Conservation (phyloP, 768 basidiomycete genomes). For the Calocybe indica region DNA sequence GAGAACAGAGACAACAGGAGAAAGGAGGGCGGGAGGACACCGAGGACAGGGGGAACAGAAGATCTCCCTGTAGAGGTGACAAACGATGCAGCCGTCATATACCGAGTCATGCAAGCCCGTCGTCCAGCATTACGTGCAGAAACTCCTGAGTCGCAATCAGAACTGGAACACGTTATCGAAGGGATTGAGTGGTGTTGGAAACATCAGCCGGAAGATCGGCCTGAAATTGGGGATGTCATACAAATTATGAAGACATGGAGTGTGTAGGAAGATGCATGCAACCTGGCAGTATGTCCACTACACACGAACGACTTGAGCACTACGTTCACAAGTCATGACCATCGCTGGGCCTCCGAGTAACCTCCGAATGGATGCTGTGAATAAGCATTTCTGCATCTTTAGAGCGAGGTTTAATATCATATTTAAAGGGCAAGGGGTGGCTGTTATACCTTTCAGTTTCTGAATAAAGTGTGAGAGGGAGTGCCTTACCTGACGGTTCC, state of each 20-base stretch:
- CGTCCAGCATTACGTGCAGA: conserved; percentile 8
- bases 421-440: conserved; percentile 19
- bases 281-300: too few species aligned
- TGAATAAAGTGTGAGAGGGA: not conserved
- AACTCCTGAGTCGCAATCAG: conserved; percentile 1
- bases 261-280: not conserved
- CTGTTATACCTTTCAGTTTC: conserved; percentile 7
- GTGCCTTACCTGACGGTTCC: not conserved
- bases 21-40: too few species aligned
- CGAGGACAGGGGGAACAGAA: too few species aligned
- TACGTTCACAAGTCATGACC: conserved; percentile 7
- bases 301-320: too few species aligned
- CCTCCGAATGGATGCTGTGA: conserved; percentile 10
- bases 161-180: conserved; percentile 8
- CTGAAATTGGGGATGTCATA: conserved; percentile 12
- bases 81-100: conserved; percentile 13
- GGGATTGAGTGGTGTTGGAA: conserved; percentile 15
- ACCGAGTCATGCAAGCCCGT: conserved; percentile 9
- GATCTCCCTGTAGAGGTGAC: conserved; percentile 10
- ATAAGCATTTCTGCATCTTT: conserved; percentile 14
- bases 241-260: conserved; percentile 14
- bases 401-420: conserved; percentile 14
- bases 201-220: conserved; percentile 11
- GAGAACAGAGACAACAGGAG: too few species aligned
- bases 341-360: conserved; percentile 12